A percentile compares a stretch with the other conserved stretches of the same genome.
Conservation (phyloP, 2,329 filamentous ascomycete genomes). For the Calonectria henricotiae region DNA sequence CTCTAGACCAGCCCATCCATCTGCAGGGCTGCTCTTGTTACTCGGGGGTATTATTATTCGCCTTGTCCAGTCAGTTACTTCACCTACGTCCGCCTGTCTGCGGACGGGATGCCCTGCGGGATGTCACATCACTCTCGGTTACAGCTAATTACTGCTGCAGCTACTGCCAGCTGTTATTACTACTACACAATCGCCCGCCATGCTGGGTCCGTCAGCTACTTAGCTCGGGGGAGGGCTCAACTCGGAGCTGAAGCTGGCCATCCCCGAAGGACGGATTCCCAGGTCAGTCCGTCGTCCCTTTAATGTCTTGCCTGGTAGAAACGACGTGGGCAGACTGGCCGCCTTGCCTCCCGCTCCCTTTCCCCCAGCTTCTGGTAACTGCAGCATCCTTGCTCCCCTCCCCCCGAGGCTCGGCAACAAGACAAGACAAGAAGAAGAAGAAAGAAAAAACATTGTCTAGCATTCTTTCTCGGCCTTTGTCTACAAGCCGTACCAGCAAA, state of each 20-base stretch:
- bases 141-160: constrained; percentile 2
- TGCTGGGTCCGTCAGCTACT: too few species aligned
- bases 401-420: background rate
- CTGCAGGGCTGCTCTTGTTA: constrained; percentile 18
- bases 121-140: constrained; percentile 17
- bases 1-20: constrained; percentile 1
- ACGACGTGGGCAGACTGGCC: constrained; percentile 20
- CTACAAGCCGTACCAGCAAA: background rate
- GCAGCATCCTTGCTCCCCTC: constrained; percentile 10
- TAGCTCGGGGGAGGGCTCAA: constrained; percentile 6
- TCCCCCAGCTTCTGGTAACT: constrained; percentile 17
- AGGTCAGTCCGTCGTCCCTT: constrained; percentile 1
- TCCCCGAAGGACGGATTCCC: constrained; percentile 10
- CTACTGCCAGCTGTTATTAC: background rate
- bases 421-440: background rate
- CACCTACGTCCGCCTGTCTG: too few species aligned
- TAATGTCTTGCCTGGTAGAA: background rate
- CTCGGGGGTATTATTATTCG: constrained; percentile 1
- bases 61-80: background rate
- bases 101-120: background rate
- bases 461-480: background rate
- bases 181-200: background rate
- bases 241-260: constrained; percentile 12
- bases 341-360: constrained; percentile 22
- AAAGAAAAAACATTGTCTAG: background rate